Evolutionary conservation across 1,284 basidiomycete species (phyloP), one percentile per base, ranked within the genome.

Genomic region (Filobasidium uniguttulatum): DNA sequence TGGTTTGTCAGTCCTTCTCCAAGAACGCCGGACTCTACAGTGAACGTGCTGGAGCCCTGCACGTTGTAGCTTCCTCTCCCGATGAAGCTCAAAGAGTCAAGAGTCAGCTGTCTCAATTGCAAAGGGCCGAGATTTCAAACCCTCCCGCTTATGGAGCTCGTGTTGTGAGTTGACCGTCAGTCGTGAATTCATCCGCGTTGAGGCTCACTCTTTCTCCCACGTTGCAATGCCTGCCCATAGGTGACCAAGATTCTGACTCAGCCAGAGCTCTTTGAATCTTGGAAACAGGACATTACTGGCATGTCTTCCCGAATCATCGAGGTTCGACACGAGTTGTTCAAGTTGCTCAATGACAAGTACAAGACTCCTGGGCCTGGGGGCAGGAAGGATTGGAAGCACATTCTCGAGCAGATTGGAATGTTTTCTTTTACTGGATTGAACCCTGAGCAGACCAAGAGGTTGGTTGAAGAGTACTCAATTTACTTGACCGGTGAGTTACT

Each of bases 221-320:
- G 3, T 19, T 19, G 33, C 9, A 14, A 14, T 34, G 5, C 4
- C n/a, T 33, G 9, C 31, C n/a, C 31, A 33, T 19, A 43, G 40
- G 40, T 43, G 12, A 77, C 83, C 37, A 88, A 94, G 60, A 43
- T 43, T 26, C 73, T 96, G 37, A 80, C 80, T 57, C 77, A 82
- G 58, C 71, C 75, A n/a, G 75, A 77, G 51, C 76, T 97, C 46
- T 90, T 88, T 69, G 62, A 73, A 33, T 79, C 94, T 69, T 98
- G 93, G 94, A 70, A 66, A 43, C 62, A 62, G 43, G 87, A 93
- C 69, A 87, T 91, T 60, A 88, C 88, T 74, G 80, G 81, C 49
- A 99, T 98, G 94, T 89, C 93, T 22, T 80, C 88, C 60, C 77
- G 94, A 49, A 98, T 98, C 70, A 97, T 97, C 71, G 78, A 77